Percentiles rank a stretch among this genome's conserved stretches.
These are phyloP conservation scores for Arabidopsis lyrata DNA, from an alignment of 441 rosid genomes.

Conservation along the genomic window DNA sequence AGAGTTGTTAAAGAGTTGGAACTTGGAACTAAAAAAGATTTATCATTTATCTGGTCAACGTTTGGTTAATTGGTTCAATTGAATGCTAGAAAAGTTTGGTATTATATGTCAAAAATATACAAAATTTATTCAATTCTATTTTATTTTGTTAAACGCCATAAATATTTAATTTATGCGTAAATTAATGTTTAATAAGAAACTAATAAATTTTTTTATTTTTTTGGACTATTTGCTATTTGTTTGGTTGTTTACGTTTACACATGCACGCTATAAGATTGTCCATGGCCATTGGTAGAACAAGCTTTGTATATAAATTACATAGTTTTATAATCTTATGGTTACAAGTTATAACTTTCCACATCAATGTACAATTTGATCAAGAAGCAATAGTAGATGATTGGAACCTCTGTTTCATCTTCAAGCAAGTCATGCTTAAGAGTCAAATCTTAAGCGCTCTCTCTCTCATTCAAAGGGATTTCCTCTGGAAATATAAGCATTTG, in stretches of 20 bases:
- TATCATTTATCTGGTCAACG: too few relatives aligned
- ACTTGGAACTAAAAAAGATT: too few relatives aligned
- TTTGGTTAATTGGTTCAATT: too few relatives aligned
- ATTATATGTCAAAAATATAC: too few relatives aligned
- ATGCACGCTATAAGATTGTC: background rate
- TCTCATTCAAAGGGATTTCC: conserved; percentile 71
- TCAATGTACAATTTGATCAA: conserved; percentile 25
- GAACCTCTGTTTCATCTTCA: conserved; percentile 21
- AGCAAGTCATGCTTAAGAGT: background rate
- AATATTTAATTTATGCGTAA: too few relatives aligned
- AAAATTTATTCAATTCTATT: too few relatives aligned
- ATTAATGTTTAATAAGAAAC: too few relatives aligned
- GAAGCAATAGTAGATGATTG: conserved; percentile 8
- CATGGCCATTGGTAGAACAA: conserved; percentile 11
- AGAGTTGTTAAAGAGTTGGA: conserved; percentile 4
- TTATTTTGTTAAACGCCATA: too few relatives aligned
- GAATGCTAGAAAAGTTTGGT: too few relatives aligned
- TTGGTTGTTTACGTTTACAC: background rate
- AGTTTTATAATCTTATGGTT: conserved; percentile 2
- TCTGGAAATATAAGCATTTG: conserved; percentile 51
- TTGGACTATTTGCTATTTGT: background rate
- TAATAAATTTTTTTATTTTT: too few relatives aligned
- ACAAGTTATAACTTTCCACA: conserved; percentile 4
- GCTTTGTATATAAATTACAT: conserved; percentile 7
- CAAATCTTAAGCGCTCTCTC: background rate